Evolutionary conservation across 768 basidiomycete genomes (phyloP), one percentile per base, ranked within the genome.

Genomic region (Rhodotorula toruloides): DNA sequence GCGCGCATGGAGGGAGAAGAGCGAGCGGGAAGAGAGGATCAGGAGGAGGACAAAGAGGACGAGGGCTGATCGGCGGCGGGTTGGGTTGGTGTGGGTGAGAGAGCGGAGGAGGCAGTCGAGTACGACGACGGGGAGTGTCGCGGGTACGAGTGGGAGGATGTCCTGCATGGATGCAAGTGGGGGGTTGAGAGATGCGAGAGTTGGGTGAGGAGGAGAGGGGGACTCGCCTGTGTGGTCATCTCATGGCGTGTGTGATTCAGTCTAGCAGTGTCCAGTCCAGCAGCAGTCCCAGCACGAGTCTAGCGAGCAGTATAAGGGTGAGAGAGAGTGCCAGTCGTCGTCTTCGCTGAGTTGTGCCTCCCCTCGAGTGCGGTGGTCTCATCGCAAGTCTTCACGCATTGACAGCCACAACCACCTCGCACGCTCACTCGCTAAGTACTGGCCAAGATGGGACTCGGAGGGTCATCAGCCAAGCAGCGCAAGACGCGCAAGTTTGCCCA

Each of bases 401-500:
- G n/a, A n/a, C n/a, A n/a, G n/a, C 22, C 42, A 12, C 14, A 34
- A 29, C 5, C 40, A 32, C 5, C 21, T 11, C 48, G 12, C 50
- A 29, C 59, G 10, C 19, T 46, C 39, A 7, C 34, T 34, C 40
- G 11, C 40, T 21, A 37, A 49, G 31, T 25, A n/a, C 29, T 16
- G n/a, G 34, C 27, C 34, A 48, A 31, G 42, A 68, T 61, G 50
- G 70, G 70, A 29, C 64, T 58, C 31, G 63, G 63, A 12, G 49
- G 42, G 2, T 57, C 61, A 6, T 55, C 50, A 19, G 19, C 58
- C 2, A 47, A n/a, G 5, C 61, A 63, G 61, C 61, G 67, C 46
- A 94, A 91, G 77, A 93, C 91, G 1, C 83, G 92, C 78, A 94
- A 94, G 77, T 97, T 98, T 77, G 94, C 92, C 4, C 80, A 86